Evolutionary conservation across 768 basidiomycete species (phyloP), one percentile per base, ranked within the genome.

Genomic region (Phaeotremella skinneri): DNA sequence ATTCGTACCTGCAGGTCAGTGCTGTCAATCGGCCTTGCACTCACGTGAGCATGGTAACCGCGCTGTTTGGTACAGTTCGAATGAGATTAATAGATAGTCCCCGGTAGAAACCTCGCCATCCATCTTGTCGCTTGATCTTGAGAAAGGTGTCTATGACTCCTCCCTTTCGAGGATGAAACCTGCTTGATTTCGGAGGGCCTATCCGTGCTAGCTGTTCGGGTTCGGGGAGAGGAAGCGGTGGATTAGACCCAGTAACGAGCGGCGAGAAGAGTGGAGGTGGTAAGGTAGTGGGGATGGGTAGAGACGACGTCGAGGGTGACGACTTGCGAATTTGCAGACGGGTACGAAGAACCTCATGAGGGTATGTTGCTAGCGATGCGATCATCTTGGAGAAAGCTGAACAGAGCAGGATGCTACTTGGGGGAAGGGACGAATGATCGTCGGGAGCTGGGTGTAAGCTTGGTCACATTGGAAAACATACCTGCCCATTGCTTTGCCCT

Each of bases 291-390:
- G 45, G 37, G 41, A 26, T n/a, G 21, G 58, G 27, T 14, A 57
- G 49, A 27, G 37, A 31, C 2, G 55, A 31, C 2, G 37, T 14
- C 6, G 48, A 53, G 1, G 32, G 2, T 27, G 54, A 51, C 42
- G 63, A 48, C 53, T 73, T 73, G 41, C 76, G 75, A 21, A 94
- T 93, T 78, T 99, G 96, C 49, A 98, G 79, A 4, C 94, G 85
- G n/a, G 96, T 98, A n/a, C 96, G 88, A 32, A 99, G 83, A 43
- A 99, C 96, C 78, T 99, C 96, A 78, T 99, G 96, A 0, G 96
- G 96, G 76, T 99, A 99, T 31, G 96, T 98, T 34, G 87, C 89
- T 20, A 97, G 80, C 17, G 91, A 92, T 6, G 96, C 96, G 1
- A 89, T 86, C 89, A 97, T 96, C 76, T 99, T 99, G 21, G 92